phyloP scores from a whole-genome alignment of 768 basidiomycete species.

The Favolaschia claudopus region DNA sequence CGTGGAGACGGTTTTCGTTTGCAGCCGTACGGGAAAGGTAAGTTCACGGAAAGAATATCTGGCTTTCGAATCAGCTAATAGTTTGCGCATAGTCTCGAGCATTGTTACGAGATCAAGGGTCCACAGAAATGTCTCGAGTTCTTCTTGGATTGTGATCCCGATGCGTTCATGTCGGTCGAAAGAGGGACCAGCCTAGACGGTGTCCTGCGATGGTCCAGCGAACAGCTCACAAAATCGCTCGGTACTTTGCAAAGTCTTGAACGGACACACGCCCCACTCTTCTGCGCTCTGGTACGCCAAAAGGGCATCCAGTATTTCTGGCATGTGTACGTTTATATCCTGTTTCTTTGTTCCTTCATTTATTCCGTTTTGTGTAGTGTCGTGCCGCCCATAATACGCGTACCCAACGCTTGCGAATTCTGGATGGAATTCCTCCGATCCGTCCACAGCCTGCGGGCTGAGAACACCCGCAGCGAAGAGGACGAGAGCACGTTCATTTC shows the following conservation, averaged over 20 bases:
- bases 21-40: slow-evolving; percentile 13
- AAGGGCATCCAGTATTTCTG: slow-evolving; percentile 24
- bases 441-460: slow-evolving; percentile 11
- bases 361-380: slow-evolving; percentile 11
- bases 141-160: slow-evolving; percentile 13
- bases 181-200: slow-evolving; percentile 5
- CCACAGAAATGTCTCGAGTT: slow-evolving; percentile 20
- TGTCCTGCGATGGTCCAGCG: slow-evolving; percentile 15
- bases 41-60: no score
- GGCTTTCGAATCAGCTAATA: neutral
- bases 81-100: slow-evolving; percentile 2
- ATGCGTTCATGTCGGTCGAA: slow-evolving; percentile 14
- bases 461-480: slow-evolving; percentile 14
- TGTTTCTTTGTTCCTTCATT: neutral
- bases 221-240: slow-evolving; percentile 16
- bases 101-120: slow-evolving; percentile 23
- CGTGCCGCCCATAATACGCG: slow-evolving; percentile 16
- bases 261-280: slow-evolving; percentile 17
- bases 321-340: slow-evolving; percentile 16
- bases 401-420: slow-evolving; percentile 27
- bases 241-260: slow-evolving; percentile 23
- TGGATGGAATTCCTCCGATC: slow-evolving; percentile 25
- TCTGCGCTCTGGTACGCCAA: slow-evolving; percentile 14
- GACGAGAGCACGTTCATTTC: slow-evolving; percentile 17
- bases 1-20: slow-evolving; percentile 25